Evolutionary conservation across 768 basidiomycete genomes (phyloP).

Genomic region (Tricholoma sp.): DNA sequence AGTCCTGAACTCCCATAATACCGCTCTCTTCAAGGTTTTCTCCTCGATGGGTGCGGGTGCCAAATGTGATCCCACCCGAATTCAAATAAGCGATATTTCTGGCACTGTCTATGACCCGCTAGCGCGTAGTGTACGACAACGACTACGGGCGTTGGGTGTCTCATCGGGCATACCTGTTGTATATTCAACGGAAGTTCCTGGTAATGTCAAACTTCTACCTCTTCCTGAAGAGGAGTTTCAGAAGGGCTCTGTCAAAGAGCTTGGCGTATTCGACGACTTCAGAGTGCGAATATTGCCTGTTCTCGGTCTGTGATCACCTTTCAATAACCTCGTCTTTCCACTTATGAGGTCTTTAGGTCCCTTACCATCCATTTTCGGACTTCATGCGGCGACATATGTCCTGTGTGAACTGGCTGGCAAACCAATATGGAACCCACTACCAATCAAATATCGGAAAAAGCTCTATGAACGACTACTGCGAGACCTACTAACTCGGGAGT

Average conservation of each 20-base stretch:
- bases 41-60: conserved; percentile 97
- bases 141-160: conserved; percentile 60
- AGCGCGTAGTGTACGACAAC: conserved; percentile 82
- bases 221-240: conserved; percentile 89
- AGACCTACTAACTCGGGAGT: conserved; percentile 73
- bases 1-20: not conserved
- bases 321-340: not conserved
- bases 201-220: conserved; percentile 84
- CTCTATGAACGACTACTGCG: conserved; percentile 75
- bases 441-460: conserved; percentile 82
- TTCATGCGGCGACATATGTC: conserved; percentile 86
- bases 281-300: conserved; percentile 92
- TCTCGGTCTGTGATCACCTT: conserved; percentile 46
- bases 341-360: conserved; percentile 43
- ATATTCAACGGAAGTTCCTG: conserved; percentile 92
- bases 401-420: conserved; percentile 81
- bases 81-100: conserved; percentile 95
- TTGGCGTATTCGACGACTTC: conserved; percentile 89
- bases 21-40: conserved; percentile 56
- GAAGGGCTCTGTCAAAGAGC: conserved; percentile 84
- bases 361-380: conserved; percentile 85
- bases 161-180: conserved; percentile 77
- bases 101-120: conserved; percentile 91
- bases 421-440: conserved; percentile 76
- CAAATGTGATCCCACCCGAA: conserved; percentile 89